These are phyloP conservation scores for Aspergillus sp. DNA, from an alignment of 2,329 filamentous ascomycete species.

Conservation along the genomic window DNA sequence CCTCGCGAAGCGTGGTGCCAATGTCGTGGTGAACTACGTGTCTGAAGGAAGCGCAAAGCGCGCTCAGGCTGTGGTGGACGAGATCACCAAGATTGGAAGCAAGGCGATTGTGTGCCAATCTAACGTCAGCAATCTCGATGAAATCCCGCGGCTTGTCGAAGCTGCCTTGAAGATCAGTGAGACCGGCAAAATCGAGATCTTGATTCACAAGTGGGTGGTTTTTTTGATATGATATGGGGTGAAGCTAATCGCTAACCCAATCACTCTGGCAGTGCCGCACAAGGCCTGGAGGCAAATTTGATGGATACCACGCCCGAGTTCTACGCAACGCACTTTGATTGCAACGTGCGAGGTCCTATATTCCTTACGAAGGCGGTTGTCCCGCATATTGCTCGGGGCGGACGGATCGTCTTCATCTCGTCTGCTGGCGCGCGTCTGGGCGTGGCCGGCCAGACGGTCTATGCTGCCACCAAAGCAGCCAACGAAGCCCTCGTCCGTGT, in stretches of 20 bases:
- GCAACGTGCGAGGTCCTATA: constrained; percentile 22
- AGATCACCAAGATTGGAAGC: constrained; percentile 7
- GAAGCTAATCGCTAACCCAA: not conserved
- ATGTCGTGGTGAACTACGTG: constrained; percentile 64
- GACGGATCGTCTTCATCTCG: constrained; percentile 55
- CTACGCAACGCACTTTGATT: constrained; percentile 14
- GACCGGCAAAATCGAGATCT: constrained; percentile 16
- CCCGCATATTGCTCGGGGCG: constrained; percentile 32
- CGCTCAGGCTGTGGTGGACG: constrained; percentile 5
- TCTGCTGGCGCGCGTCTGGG: constrained; percentile 55
- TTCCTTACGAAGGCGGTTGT: constrained; percentile 32
- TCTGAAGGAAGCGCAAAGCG: constrained; percentile 5
- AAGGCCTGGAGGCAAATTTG: constrained; percentile 10
- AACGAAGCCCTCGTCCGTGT: constrained; percentile 59
- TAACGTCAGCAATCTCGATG: constrained; percentile 10
- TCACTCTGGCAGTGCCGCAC: constrained; percentile 7
- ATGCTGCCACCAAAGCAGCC: constrained; percentile 58
- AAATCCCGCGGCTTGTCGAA: constrained; percentile 9
- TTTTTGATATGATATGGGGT: not conserved
- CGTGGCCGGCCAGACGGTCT: constrained; percentile 55
- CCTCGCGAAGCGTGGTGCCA: constrained; percentile 63
- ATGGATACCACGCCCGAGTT: constrained; percentile 9
- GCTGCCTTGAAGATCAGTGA: constrained; percentile 12
- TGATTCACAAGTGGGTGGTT: constrained; percentile 15
- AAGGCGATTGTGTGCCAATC: constrained; percentile 12